Conservation (phyloP, 1,284 basidiomycete species). For the Microbotryum saponariae region DNA sequence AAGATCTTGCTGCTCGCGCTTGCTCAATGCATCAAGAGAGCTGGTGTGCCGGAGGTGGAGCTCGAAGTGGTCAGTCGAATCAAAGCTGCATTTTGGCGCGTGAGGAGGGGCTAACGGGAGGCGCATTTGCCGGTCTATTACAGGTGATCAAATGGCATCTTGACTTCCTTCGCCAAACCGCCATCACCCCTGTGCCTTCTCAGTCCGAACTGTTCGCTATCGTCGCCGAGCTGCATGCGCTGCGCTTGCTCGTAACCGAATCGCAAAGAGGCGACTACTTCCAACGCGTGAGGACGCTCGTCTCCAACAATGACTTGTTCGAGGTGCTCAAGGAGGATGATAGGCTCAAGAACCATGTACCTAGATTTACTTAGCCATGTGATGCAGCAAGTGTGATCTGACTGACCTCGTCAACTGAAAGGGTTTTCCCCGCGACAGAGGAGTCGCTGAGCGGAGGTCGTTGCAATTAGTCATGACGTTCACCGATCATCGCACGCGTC, state of each 20-base stretch:
- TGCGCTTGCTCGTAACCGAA: constrained; percentile 32
- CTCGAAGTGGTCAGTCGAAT: constrained; percentile 28
- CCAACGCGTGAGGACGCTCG: constrained; percentile 26
- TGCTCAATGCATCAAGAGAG: constrained; percentile 69
- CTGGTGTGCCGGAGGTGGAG: constrained; percentile 54
- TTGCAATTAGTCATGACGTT: too few relatives aligned
- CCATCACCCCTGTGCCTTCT: constrained; percentile 13
- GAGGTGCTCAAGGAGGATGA: constrained; percentile 32
- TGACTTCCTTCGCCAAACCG: constrained; percentile 33
- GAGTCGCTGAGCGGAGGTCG: too few relatives aligned
- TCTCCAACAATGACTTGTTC: constrained; percentile 33
- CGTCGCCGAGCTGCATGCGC: constrained; percentile 25
- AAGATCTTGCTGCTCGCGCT: constrained; percentile 81
- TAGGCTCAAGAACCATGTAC: constrained; percentile 18
- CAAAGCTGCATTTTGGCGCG: not conserved
- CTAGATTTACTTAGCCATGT: not conserved
- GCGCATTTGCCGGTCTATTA: not conserved
- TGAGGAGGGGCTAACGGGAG: not conserved
- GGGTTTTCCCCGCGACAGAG: too few relatives aligned
- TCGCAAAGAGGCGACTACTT: constrained; percentile 32
- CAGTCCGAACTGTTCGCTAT: constrained; percentile 29
- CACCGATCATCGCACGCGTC: too few relatives aligned
- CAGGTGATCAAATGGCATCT: constrained; percentile 35
- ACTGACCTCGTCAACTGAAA: too few relatives aligned
- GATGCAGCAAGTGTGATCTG: not conserved